phyloP scores from a whole-genome alignment of 345 rosid genomes.

The Salix viminalis region DNA sequence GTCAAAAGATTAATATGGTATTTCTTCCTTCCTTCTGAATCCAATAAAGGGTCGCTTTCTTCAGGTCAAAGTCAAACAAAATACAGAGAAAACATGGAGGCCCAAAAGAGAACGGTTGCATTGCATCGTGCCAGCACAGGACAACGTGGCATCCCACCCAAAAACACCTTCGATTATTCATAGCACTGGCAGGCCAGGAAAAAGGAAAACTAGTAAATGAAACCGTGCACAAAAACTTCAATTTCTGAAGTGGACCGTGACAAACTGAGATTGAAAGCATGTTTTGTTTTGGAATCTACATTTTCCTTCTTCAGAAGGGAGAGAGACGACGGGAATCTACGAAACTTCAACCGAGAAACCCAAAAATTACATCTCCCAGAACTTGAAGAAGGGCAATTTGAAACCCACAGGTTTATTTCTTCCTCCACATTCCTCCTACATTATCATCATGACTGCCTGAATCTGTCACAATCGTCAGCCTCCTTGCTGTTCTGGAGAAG shows the following conservation, averaged over 20 bases:
- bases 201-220: neutral
- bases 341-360: slow-evolving; percentile 11
- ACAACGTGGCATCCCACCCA: neutral
- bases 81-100: neutral
- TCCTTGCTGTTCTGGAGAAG: slow-evolving; percentile 44
- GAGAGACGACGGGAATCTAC: slow-evolving; percentile 13
- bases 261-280: neutral
- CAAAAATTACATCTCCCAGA: slow-evolving; percentile 9
- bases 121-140: neutral
- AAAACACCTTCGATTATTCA: neutral
- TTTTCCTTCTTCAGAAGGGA: neutral
- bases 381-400: slow-evolving; percentile 17
- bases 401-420: slow-evolving; percentile 19
- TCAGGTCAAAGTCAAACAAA: neutral
- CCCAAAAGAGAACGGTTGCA: too few species aligned
- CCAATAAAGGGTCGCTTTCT: neutral
- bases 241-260: neutral
- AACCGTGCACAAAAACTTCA: neutral
- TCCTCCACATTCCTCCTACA: slow-evolving; percentile 39
- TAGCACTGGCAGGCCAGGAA: neutral
- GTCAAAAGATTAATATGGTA: neutral
- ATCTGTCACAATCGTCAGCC: slow-evolving; percentile 51
- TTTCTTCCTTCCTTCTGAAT: too few species aligned
- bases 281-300: neutral
- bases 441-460: slow-evolving; percentile 38